Percentiles rank a stretch among this genome's conserved stretches.
phyloP scores from a whole-genome alignment of 495 filamentous ascomycete genomes.

The Penicillium psychrofluorescens region DNA sequence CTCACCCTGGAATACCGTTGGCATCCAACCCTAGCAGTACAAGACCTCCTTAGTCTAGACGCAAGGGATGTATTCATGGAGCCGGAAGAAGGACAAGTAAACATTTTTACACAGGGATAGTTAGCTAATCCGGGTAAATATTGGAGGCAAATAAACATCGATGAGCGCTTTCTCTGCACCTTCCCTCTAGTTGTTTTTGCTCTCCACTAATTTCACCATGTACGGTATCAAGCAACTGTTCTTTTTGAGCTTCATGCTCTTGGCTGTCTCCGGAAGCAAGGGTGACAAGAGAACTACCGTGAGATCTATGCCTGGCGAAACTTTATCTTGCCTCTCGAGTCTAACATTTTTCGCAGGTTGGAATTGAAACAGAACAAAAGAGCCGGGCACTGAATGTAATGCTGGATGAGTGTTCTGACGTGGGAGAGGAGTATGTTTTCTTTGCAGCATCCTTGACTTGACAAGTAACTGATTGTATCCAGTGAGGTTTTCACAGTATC shows the following conservation, averaged over 20 bases:
- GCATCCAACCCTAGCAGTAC: not conserved
- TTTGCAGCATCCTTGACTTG: not conserved
- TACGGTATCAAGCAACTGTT: constrained; percentile 17
- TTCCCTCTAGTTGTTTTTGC: not conserved
- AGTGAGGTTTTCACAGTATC: constrained; percentile 19
- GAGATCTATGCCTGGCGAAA: not conserved
- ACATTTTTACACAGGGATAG: not conserved
- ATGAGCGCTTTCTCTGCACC: not conserved
- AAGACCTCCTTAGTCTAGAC: not conserved
- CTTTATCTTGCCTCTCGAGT: too few relatives aligned
- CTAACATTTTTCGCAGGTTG: constrained; percentile 7
- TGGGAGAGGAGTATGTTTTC: constrained; percentile 18
- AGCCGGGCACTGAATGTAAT: constrained; percentile 14
- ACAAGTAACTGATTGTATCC: not conserved
- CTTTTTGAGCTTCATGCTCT: constrained; percentile 16
- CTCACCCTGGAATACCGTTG: not conserved
- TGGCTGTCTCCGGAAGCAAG: constrained; percentile 12
- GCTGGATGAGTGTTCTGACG: constrained; percentile 16
- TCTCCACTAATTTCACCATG: constrained; percentile 8
- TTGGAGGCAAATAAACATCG: not conserved
- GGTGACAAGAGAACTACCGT: constrained; percentile 9
- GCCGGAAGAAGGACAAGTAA: not conserved
- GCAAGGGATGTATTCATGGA: not conserved
- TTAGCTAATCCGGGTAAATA: not conserved
- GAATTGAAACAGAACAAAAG: constrained; percentile 13